These are phyloP conservation scores for Kuraishia hungarica DNA, from an alignment of 805 yeast species.

Conservation along the genomic window DNA sequence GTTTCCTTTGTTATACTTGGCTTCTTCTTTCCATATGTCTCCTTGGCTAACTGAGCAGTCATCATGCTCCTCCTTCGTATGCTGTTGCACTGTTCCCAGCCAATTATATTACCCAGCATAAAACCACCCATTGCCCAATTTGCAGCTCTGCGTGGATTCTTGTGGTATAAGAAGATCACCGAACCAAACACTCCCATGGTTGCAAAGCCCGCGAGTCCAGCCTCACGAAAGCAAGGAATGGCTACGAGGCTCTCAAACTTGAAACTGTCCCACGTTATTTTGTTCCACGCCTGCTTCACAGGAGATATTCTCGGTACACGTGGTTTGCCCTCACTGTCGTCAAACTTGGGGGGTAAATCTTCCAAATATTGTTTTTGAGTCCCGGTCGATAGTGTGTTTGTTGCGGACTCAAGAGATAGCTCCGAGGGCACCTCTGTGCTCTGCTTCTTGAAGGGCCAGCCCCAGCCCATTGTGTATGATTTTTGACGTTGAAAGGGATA, in stretches of 20 bases:
- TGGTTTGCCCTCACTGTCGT: conserved; percentile 11
- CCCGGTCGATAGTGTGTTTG: conserved; percentile 2
- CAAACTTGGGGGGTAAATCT: conserved; percentile 46
- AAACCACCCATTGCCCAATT: conserved; percentile 85
- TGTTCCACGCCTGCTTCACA: conserved; percentile 29
- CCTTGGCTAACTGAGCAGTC: conserved; percentile 63
- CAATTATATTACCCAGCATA: conserved; percentile 67
- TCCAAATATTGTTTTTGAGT: conserved; percentile 28
- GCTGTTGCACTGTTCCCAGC: conserved; percentile 90
- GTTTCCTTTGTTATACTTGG: conserved; percentile 19
- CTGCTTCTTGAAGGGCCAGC: conserved; percentile 2
- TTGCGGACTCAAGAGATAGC: neutral
- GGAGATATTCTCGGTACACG: conserved; percentile 17
- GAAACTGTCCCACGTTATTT: conserved; percentile 43
- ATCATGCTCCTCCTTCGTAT: conserved; percentile 57
- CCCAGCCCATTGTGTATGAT: neutral
- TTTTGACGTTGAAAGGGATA: neutral
- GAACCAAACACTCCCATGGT: conserved; percentile 64
- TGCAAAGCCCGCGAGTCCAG: conserved; percentile 67
- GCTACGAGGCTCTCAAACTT: conserved; percentile 36
- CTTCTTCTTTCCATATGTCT: conserved; percentile 24
- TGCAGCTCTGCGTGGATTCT: conserved; percentile 49
- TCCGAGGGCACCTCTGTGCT: conserved; percentile 1
- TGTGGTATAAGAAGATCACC: conserved; percentile 59
- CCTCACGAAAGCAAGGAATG: conserved; percentile 77